A percentile compares a stretch with the other conserved stretches of the same genome.
These are phyloP conservation scores for Oryza meyeriana DNA, from an alignment of 176 grass and related monocot genomes.

Conservation along the genomic window DNA sequence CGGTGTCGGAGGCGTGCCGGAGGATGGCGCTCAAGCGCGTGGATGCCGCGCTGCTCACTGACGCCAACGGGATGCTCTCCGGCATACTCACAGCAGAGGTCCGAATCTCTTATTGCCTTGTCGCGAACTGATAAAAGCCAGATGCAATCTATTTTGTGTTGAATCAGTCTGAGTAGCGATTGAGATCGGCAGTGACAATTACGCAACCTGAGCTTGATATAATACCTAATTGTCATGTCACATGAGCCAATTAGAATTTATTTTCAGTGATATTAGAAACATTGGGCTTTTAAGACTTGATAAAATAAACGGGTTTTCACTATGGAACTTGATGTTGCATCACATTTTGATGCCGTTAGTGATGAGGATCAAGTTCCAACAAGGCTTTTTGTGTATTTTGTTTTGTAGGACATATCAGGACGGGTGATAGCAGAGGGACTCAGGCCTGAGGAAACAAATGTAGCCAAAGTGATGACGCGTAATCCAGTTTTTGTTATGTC, in stretches of 20 bases:
- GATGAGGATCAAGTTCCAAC: not conserved
- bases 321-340: not conserved
- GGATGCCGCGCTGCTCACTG: constrained; percentile 74
- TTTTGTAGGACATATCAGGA: constrained; percentile 54
- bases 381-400: not conserved
- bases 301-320: not conserved
- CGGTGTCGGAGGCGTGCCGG: constrained; percentile 60
- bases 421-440: constrained; percentile 70
- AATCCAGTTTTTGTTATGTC: constrained; percentile 73
- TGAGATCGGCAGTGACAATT: not conserved
- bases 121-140: not conserved
- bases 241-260: not conserved
- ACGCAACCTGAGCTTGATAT: not conserved
- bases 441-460: constrained; percentile 47
- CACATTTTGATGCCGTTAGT: not conserved
- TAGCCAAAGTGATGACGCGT: constrained; percentile 61
- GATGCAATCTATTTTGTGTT: not conserved
- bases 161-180: not conserved
- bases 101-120: not conserved
- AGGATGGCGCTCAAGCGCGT: constrained; percentile 64
- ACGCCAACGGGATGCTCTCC: constrained; percentile 63
- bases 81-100: constrained; percentile 81
- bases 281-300: not conserved
- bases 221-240: not conserved
- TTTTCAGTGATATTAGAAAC: not conserved